Evolutionary conservation across 305 asterid species (phyloP), one percentile per base, ranked within the genome.

Genomic region (Fraxinus baroniana): DNA sequence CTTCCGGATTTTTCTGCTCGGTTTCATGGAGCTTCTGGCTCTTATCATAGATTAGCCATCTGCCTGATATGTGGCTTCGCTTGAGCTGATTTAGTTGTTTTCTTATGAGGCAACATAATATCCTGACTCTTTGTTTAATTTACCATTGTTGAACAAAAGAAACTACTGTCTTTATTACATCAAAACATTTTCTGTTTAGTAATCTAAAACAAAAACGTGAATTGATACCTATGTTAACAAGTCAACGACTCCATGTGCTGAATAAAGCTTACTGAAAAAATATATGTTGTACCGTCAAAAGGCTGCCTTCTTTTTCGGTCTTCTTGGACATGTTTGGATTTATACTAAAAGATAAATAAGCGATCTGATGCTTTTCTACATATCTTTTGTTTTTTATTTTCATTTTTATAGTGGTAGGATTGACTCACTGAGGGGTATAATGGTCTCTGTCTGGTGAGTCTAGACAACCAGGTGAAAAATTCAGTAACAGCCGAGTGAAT

Each of bases 51-150:
- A 72, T 71, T 80, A 73, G 28, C 55, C 82, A 79, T 10, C 35
- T 24, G 36, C 52, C 72, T 22, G 78, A 52, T 76, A 60, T 7
- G 72, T 76, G 74, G 70, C 72, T 79, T 28, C 10, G 68, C 77
- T 71, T 6, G 66, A 62, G 72, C 32, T 64, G 35, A 22, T 24
- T 64, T 3, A 22, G 35, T 64, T 64, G 17, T 64, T 60, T 64
- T 64, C 35, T 64, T 64, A 7, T 24, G 12, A 64, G 35, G 73
- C 0, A 64, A 24, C 12, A 8, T 24, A 9, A 6, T 24, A 64
- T 64, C 2, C 4, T 7, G 7, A 24, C 73, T 24, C 6, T 2
- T 24, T 24, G 2, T 64, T 64, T 64, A 22, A 57, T 57, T 57
- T 24, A 57, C 24, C 28, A 7, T 39, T 30, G 18, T 39, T n/a